Conservation (phyloP, 495 filamentous ascomycete species). For the Aspergillus avenaceus region DNA sequence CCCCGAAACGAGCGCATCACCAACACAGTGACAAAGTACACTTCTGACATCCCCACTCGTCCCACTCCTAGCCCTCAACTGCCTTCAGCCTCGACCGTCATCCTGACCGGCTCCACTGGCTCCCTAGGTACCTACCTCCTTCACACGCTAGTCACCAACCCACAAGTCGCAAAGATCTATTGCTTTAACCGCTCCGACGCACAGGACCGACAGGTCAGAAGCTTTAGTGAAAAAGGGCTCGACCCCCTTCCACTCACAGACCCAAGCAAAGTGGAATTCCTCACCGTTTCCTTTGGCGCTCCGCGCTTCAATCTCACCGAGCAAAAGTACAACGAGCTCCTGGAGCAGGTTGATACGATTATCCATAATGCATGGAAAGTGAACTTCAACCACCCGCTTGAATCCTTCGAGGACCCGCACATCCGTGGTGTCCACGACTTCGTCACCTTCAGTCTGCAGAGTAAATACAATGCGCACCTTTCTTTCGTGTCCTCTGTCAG, state of each 20-base stretch:
- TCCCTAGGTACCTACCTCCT: slow-evolving; percentile 56
- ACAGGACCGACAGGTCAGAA: slow-evolving; percentile 6
- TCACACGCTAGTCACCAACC: slow-evolving; percentile 30
- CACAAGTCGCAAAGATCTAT: slow-evolving; percentile 41
- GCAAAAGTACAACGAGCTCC: slow-evolving; percentile 32
- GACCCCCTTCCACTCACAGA: slow-evolving; percentile 1
- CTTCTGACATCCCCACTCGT: slow-evolving; percentile 15
- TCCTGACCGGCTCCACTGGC: slow-evolving; percentile 58
- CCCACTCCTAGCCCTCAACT: not conserved
- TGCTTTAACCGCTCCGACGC: slow-evolving; percentile 50
- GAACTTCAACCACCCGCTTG: slow-evolving; percentile 55
- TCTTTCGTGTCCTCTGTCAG: slow-evolving; percentile 53
- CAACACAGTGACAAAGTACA: slow-evolving; percentile 16
- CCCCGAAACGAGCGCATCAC: slow-evolving; percentile 18
- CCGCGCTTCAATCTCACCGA: slow-evolving; percentile 39
- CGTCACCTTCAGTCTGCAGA: slow-evolving; percentile 39
- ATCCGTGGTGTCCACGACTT: slow-evolving; percentile 47
- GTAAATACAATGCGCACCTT: slow-evolving; percentile 40
- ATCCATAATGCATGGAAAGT: slow-evolving; percentile 64
- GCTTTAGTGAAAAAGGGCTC: slow-evolving; percentile 11
- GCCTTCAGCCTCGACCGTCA: slow-evolving; percentile 13
- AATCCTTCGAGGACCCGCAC: slow-evolving; percentile 51
- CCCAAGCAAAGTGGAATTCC: slow-evolving; percentile 34
- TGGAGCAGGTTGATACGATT: slow-evolving; percentile 39
- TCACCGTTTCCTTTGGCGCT: slow-evolving; percentile 43